These are phyloP conservation scores for Phytophthora agathidicida DNA, from an alignment of 352 stramenopile genomes.

Conservation along the genomic window DNA sequence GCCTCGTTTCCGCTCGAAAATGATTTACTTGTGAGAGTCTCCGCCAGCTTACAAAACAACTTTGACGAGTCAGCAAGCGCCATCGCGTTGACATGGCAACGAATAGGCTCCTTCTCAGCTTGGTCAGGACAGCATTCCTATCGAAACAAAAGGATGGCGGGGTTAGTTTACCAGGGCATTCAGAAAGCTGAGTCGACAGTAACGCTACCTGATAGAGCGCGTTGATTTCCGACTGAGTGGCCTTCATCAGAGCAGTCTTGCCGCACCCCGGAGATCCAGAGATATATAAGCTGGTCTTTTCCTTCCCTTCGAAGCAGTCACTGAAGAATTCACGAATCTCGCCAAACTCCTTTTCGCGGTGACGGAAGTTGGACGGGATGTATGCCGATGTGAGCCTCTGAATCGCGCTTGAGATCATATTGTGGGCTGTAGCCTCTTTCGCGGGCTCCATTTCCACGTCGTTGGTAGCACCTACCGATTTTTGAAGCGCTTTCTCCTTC, in stretches of 20 bases:
- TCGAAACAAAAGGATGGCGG: constrained; percentile 6
- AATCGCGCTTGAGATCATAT: constrained; percentile 45
- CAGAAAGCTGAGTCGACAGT: not conserved
- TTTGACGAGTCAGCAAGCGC: constrained; percentile 49
- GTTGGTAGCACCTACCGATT: not conserved
- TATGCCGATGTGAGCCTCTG: constrained; percentile 57
- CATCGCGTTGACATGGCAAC: constrained; percentile 81
- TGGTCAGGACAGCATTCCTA: constrained; percentile 40
- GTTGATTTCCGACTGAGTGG: constrained; percentile 53
- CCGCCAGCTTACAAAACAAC: constrained; percentile 66
- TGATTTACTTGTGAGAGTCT: constrained; percentile 50
- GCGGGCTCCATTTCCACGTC: constrained; percentile 6
- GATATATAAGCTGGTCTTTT: constrained; percentile 77
- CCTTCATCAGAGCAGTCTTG: constrained; percentile 77
- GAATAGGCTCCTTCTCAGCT: constrained; percentile 42
- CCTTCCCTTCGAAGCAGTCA: constrained; percentile 52
- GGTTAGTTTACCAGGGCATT: not conserved
- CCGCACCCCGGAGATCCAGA: constrained; percentile 79
- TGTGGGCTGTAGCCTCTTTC: constrained; percentile 11
- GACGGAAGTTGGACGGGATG: constrained; percentile 46
- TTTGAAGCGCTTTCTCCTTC: constrained; percentile 22
- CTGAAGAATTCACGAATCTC: constrained; percentile 66
- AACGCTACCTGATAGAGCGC: constrained; percentile 55
- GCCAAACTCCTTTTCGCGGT: constrained; percentile 66
- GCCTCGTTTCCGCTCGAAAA: constrained; percentile 54